These are phyloP conservation scores for Ceratocystis alfenasii DNA, from an alignment of 2,329 filamentous ascomycete genomes.

Conservation along the genomic window DNA sequence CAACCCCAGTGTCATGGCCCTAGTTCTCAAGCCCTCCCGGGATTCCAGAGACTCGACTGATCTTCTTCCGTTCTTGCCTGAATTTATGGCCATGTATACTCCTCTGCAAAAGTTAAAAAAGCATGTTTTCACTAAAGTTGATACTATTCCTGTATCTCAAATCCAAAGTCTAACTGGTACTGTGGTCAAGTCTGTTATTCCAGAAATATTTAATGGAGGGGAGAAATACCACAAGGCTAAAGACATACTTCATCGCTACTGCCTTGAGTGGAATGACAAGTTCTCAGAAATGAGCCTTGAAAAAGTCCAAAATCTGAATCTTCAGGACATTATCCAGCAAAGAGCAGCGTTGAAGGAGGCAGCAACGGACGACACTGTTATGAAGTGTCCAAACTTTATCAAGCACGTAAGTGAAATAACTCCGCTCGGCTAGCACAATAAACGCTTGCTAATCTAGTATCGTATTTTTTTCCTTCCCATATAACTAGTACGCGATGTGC, in stretches of 20 bases:
- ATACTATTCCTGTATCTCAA: constrained; percentile 61
- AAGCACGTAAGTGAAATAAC: constrained; percentile 59
- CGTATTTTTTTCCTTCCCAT: background rate
- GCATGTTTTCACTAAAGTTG: constrained; percentile 55
- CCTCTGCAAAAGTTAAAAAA: constrained; percentile 53
- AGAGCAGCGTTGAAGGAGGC: constrained; percentile 50
- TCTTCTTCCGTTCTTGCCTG: constrained; percentile 67
- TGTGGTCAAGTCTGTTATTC: constrained; percentile 45
- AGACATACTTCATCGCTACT: constrained; percentile 57
- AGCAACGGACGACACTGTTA: constrained; percentile 53
- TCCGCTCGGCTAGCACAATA: background rate
- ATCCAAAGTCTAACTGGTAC: constrained; percentile 76
- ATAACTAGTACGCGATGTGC: constrained; percentile 73
- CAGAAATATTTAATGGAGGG: constrained; percentile 45
- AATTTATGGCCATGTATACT: constrained; percentile 56
- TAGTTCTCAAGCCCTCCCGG: constrained; percentile 61
- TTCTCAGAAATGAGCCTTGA: constrained; percentile 80
- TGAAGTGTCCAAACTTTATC: constrained; percentile 64
- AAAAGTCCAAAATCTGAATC: constrained; percentile 67
- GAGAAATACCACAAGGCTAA: constrained; percentile 45
- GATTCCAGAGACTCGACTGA: constrained; percentile 68
- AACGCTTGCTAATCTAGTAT: constrained; percentile 5
- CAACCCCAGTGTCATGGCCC: constrained; percentile 59
- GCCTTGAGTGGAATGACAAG: constrained; percentile 41
- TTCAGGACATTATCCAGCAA: constrained; percentile 68